Evolutionary conservation across 805 yeast species (phyloP), one percentile per base, ranked within the genome.

Genomic region (Wickerhamomyces sydowiorum): DNA sequence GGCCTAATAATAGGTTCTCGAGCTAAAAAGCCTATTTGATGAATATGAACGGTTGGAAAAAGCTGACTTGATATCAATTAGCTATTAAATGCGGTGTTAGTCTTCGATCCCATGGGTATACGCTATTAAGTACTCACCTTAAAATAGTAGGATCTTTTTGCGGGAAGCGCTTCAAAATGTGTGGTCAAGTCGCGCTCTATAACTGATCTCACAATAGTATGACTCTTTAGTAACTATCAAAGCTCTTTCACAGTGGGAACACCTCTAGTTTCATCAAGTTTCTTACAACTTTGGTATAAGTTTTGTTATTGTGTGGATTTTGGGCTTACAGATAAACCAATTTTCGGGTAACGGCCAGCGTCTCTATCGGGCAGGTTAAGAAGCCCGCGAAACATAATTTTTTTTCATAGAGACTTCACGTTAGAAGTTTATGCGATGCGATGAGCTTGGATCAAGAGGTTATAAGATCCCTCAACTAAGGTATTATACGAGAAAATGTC

Each of bases 401-500:
- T 37, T 27, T 23, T 37, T 25, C 17, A 15, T 36, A 25, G 7
- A 8, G 3, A 20, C 5, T 27, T 8, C 12, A 35, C 7, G 4
- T 5, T 36, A 8, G 28, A 31, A 13, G 29, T 10, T 12, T 13
- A 18, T 18, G 24, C 17, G 18, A 25, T 22, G 31, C 24, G 33
- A 37, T 28, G 39, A 37, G 32, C 32, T 19, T 25, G 20, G 20
- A 12, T 15, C 9, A 9, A 18, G 15, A 13, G 12, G 18, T 27
- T n/a, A n/a, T n/a, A n/a, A n/a, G n/a, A n/a, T n/a, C n/a, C n/a
- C n/a, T n/a, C n/a, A n/a, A n/a, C n/a, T n/a, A n/a, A 25, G 20
- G 22, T 20, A 17, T 3, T 18, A 22, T 13, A 6, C 17, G 15
- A 25, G 21, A 36, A n/a, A 7, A 60, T 60, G 65, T 56, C 66